phyloP scores from a whole-genome alignment of 1,139 yeast species.

The Magnusiomyces sp. region DNA sequence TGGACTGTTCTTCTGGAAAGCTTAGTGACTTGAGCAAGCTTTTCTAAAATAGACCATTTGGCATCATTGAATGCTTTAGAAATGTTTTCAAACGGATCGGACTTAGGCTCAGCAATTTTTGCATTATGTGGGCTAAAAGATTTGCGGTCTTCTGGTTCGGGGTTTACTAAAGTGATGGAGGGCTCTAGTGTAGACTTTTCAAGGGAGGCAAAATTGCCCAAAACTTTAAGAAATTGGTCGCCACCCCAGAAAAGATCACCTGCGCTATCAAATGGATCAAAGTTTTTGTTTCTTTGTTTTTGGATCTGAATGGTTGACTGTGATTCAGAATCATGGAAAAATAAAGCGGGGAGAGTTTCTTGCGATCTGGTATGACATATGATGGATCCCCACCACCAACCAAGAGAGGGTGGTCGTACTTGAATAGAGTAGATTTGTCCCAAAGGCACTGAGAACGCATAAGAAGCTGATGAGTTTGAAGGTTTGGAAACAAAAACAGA shows the following conservation, averaged over 20 bases:
- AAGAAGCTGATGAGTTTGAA: conserved; percentile 46
- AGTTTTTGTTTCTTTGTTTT: conserved; percentile 48
- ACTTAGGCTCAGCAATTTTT: conserved; percentile 23
- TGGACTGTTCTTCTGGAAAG: conserved; percentile 52
- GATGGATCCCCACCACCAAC: conserved; percentile 90
- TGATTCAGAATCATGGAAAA: conserved; percentile 86
- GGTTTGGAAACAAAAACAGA: conserved; percentile 51
- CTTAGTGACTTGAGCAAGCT: conserved; percentile 74
- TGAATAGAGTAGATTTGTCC: conserved; percentile 68
- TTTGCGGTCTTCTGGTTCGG: conserved; percentile 65
- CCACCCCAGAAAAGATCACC: conserved; percentile 87
- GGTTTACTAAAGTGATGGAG: conserved; percentile 68
- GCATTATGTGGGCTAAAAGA: conserved; percentile 59
- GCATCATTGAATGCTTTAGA: conserved; percentile 47
- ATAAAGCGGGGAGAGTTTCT: conserved; percentile 71
- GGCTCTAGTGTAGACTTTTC: conserved; percentile 66
- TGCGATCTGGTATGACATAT: conserved; percentile 58
- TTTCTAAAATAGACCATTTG: conserved; percentile 79
- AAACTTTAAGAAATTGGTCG: conserved; percentile 52
- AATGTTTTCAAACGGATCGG: conserved; percentile 18
- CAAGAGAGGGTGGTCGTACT: conserved; percentile 69
- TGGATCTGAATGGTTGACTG: conserved; percentile 62
- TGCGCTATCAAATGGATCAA: conserved; percentile 66
- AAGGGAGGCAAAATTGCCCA: conserved; percentile 49
- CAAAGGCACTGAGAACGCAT: conserved; percentile 56